Conservation (phyloP, 768 basidiomycete species). For the Lanmaoa pseudosensibilis region DNA sequence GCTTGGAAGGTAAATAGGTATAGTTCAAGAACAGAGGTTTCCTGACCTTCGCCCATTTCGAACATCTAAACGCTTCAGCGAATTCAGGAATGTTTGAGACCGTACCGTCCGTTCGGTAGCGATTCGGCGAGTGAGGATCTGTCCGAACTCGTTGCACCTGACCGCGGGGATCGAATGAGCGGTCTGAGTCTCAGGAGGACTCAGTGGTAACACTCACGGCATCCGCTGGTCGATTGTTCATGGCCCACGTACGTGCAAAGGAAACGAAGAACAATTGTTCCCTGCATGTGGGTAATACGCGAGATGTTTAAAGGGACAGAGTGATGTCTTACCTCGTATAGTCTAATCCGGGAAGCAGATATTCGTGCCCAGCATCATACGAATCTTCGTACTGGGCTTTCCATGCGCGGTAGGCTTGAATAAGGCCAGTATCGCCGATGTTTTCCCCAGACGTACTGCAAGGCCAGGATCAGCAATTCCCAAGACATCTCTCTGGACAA, state of each 20-base stretch:
- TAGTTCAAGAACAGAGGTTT: neutral
- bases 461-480: conserved; percentile 10
- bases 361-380: conserved; percentile 58
- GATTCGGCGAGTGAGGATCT: conserved; percentile 84
- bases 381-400: conserved; percentile 69
- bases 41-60: conserved; percentile 68
- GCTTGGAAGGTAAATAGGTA: conserved; percentile 4
- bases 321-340: conserved; percentile 57
- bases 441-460: conserved; percentile 87
- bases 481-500: neutral
- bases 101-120: conserved; percentile 83
- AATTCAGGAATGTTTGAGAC: conserved; percentile 87
- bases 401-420: conserved; percentile 93
- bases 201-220: conserved; percentile 48
- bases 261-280: conserved; percentile 96
- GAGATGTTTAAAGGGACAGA: neutral
- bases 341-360: conserved; percentile 76
- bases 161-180: neutral
- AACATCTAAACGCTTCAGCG: conserved; percentile 83
- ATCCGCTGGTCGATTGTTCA: conserved; percentile 74
- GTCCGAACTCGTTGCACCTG: conserved; percentile 78
- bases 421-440: conserved; percentile 81
- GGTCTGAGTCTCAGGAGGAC: neutral
- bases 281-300: conserved; percentile 35
- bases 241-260: conserved; percentile 86